Evolutionary conservation across 2,329 filamentous ascomycete genomes (phyloP), one percentile per base, ranked within the genome.

Genomic region (Gnomoniopsis sp.): DNA sequence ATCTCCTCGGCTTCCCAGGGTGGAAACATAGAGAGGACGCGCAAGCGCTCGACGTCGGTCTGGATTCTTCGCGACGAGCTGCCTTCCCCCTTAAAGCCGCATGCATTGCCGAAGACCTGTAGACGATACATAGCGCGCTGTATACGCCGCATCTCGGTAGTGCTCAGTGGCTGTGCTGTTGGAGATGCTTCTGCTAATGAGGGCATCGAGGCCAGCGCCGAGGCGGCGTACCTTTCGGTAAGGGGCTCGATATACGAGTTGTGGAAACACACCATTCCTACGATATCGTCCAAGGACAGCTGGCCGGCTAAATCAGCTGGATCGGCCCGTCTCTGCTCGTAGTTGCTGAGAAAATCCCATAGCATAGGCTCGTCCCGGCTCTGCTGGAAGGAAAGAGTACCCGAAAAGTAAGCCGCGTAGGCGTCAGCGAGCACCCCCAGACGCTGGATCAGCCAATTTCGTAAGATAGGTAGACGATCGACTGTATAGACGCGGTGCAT

Each of bases 51-150:
- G 2, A 50, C 6, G 10, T 22, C 21, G 2, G 22, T 7, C 11
- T 44, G 10, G n/a, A 56, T 34, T 7, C 36, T 23, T 8, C 12
- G 11, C 19, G 2, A 14, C 12, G 36, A 21, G 14, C 47, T 56
- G 10, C 46, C 54, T 3, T 44, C 23, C 33, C n/a, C 36, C 48
- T 33, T 4, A 30, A 36, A 56, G 4, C 54, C 47, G 22, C 58
- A 55, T 49, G 57, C 23, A 46, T 57, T 60, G 58, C 58, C 57
- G 41, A 60, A 57, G 2, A 57, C 14, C 38, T 60, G 53, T 22
- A 60, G 19, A 2, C 54, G 58, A 49, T 60, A 60, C 19, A 60
- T 44, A 22, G 58, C 58, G n/a, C 58, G 58, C 49, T 60, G 58
- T 34, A 60, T 57, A 10, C 58, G 58, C 22, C 48, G 11, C 41